phyloP scores from a whole-genome alignment of 1,284 basidiomycete species.

The Ustanciosporium gigantosporum region DNA sequence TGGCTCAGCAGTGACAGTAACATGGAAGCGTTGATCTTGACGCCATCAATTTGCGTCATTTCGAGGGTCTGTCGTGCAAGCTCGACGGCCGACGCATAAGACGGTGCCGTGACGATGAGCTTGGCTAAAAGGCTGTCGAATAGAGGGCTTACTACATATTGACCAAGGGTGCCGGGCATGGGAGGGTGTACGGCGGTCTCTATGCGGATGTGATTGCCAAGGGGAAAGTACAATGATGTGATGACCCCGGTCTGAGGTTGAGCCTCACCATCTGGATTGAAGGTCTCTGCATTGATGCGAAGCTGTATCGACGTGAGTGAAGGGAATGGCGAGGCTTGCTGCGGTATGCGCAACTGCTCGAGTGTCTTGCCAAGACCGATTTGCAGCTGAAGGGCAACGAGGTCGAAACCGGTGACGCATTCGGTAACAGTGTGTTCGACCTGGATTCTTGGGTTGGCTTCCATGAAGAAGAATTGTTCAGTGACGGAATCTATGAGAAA shows the following conservation, averaged over 20 bases:
- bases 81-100: constrained; percentile 8
- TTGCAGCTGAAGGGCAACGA: constrained; percentile 22
- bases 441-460: constrained; percentile 43
- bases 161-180: not conserved
- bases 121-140: constrained; percentile 50
- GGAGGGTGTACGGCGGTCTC: constrained; percentile 42
- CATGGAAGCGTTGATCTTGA: constrained; percentile 25
- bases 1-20: constrained; percentile 16
- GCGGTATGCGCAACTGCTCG: constrained; percentile 2
- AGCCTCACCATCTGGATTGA: constrained; percentile 11
- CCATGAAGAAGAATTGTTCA: constrained; percentile 34
- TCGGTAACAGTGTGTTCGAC: constrained; percentile 46
- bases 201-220: constrained; percentile 26
- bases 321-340: constrained; percentile 1
- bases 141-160: constrained; percentile 15
- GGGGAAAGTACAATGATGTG: constrained; percentile 12
- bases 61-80: constrained; percentile 9
- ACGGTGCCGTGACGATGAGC: constrained; percentile 34
- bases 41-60: constrained; percentile 13
- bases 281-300: constrained; percentile 38
- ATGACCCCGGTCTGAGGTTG: constrained; percentile 17
- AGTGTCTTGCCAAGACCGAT: constrained; percentile 19
- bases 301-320: constrained; percentile 14
- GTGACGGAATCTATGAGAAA: constrained; percentile 17
- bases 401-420: constrained; percentile 13